Conservation (phyloP, 768 basidiomycete genomes). For the Pleurotus cornucopiae region DNA sequence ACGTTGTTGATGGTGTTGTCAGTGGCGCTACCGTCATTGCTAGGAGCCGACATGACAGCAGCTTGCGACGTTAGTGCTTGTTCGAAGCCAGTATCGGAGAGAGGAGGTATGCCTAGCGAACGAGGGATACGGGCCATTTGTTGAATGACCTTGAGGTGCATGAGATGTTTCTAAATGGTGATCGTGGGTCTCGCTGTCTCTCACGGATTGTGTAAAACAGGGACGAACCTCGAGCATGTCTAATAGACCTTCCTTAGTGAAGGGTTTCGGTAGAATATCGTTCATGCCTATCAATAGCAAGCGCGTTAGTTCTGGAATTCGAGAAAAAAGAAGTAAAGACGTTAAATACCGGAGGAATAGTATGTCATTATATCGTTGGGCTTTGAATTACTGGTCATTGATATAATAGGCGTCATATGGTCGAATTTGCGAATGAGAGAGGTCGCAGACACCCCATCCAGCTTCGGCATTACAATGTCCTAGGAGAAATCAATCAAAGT, state of each 20-base stretch:
- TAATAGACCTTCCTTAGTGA: constrained; percentile 88
- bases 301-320: neutral
- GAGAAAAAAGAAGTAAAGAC: constrained; percentile 9
- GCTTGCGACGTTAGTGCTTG: constrained; percentile 47
- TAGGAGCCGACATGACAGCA: constrained; percentile 10
- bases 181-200: too few relatives aligned
- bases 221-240: constrained; percentile 82
- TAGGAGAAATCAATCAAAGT: constrained; percentile 21
- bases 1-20: constrained; percentile 13
- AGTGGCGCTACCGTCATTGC: constrained; percentile 12
- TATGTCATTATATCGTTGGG: constrained; percentile 93
- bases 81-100: constrained; percentile 51
- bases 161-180: constrained; percentile 67
- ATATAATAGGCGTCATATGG: constrained; percentile 93
- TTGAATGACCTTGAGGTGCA: constrained; percentile 83
- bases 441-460: constrained; percentile 88
- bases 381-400: constrained; percentile 95
- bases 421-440: constrained; percentile 94
- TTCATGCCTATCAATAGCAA: constrained; percentile 70
- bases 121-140: constrained; percentile 66
- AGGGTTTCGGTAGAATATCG: constrained; percentile 94
- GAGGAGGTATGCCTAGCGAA: constrained; percentile 61
- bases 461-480: constrained; percentile 95
- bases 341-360: constrained; percentile 56
- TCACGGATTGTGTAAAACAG: neutral